These are phyloP conservation scores for Parascedosporium putredinis DNA, from an alignment of 2,329 filamentous ascomycete genomes.

Conservation along the genomic window DNA sequence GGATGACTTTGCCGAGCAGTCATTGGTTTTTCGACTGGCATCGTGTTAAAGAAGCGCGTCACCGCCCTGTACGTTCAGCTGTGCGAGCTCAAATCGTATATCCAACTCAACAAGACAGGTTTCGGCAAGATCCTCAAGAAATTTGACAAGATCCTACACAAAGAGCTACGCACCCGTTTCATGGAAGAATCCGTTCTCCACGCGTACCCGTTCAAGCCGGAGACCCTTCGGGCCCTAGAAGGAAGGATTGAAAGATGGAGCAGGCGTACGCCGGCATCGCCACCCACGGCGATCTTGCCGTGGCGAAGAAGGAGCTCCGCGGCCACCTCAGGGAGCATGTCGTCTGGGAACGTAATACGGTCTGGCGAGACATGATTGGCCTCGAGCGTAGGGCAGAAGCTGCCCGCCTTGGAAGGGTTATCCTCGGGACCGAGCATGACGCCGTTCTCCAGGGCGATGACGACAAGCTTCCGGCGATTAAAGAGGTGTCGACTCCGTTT, in stretches of 20 bases:
- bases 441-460: slow-evolving; percentile 80
- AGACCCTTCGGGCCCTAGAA: slow-evolving; percentile 61
- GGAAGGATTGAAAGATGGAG: slow-evolving; percentile 67
- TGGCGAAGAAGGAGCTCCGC: slow-evolving; percentile 75
- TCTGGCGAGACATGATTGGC: slow-evolving; percentile 98
- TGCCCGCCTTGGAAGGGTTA: slow-evolving; percentile 75
- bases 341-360: slow-evolving; percentile 97
- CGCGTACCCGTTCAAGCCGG: slow-evolving; percentile 70
- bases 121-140: slow-evolving; percentile 97
- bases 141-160: slow-evolving; percentile 91
- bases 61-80: slow-evolving; percentile 82
- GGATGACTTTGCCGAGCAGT: slow-evolving; percentile 71
- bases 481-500: slow-evolving; percentile 67
- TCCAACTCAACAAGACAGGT: slow-evolving; percentile 91
- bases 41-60: slow-evolving; percentile 87
- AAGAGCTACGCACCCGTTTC: slow-evolving; percentile 67
- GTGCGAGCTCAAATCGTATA: slow-evolving; percentile 91
- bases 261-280: slow-evolving; percentile 70
- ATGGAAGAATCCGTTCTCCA: slow-evolving; percentile 63
- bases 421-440: slow-evolving; percentile 65
- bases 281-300: slow-evolving; percentile 65
- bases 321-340: slow-evolving; percentile 92
- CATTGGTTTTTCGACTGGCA: slow-evolving; percentile 55
- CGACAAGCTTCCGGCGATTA: slow-evolving; percentile 47
- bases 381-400: slow-evolving; percentile 94